Evolutionary conservation across 305 asterid genomes (phyloP).

Genomic region (Lippia alba): DNA sequence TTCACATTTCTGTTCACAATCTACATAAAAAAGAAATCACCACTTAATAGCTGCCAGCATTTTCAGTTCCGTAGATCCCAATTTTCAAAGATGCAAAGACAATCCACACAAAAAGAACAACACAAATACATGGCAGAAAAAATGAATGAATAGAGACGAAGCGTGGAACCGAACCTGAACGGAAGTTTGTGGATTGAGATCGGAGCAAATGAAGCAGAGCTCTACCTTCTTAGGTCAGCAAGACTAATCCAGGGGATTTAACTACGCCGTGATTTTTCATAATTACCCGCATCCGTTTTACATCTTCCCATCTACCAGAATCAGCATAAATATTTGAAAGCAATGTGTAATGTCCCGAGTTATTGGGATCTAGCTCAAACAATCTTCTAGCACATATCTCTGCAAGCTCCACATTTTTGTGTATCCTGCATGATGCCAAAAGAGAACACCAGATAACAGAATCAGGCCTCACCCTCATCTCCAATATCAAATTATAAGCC

Average conservation of each 20-base stretch:
- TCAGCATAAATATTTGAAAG: conserved; percentile 84
- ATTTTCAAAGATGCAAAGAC: background rate
- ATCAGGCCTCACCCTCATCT: conserved; percentile 76
- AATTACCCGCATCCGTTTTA: conserved; percentile 58
- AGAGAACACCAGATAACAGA: conserved; percentile 86
- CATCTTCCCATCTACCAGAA: conserved; percentile 92
- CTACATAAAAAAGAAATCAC: background rate
- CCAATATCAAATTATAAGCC: conserved; percentile 69
- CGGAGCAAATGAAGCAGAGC: conserved; percentile 48
- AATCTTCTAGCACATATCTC: conserved; percentile 74
- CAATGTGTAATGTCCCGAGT: conserved; percentile 76
- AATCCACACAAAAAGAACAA: background rate
- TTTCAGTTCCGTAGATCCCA: background rate
- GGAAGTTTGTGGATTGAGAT: conserved; percentile 42
- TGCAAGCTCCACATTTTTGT: conserved; percentile 81
- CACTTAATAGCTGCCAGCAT: background rate
- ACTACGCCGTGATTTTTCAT: conserved; percentile 66
- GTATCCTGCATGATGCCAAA: conserved; percentile 76
- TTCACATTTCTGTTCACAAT: background rate
- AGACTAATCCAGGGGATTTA: conserved; percentile 85
- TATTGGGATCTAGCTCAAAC: conserved; percentile 70
- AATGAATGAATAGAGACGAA: background rate
- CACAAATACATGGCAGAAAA: background rate
- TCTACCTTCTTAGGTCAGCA: conserved; percentile 65
- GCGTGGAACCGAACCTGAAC: conserved; percentile 35